Percentiles rank a stretch among this genome's conserved stretches.
phyloP scores from a whole-genome alignment of 768 basidiomycete genomes.

The Porpolomopsis calyptriformis region DNA sequence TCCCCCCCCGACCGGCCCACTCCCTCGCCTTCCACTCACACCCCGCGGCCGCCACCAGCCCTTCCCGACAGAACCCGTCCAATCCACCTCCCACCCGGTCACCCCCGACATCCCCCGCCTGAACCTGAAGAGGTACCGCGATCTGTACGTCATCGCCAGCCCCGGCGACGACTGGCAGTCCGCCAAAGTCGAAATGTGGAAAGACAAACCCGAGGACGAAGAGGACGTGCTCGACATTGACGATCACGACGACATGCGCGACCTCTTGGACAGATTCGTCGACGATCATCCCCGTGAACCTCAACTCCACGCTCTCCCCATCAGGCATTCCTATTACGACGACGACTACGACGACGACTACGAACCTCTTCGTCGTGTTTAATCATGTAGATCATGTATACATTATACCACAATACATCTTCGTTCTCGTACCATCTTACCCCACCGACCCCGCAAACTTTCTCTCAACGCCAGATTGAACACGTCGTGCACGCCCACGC shows the following conservation, averaged over 20 bases:
- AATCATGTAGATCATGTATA: not conserved
- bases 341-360: no score
- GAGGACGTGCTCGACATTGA: not conserved
- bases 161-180: not conserved
- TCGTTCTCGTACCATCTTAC: conserved; percentile 56
- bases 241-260: not conserved
- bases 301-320: not conserved
- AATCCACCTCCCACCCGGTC: not conserved
- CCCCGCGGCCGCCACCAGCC: not conserved
- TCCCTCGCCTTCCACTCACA: not conserved
- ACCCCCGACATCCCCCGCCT: no score
- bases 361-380: not conserved
- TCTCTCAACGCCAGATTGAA: conserved; percentile 84
- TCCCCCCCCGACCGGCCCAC: not conserved
- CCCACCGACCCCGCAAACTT: conserved; percentile 74
- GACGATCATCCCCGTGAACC: not conserved
- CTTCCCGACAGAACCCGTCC: not conserved
- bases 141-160: not conserved
- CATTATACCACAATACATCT: conserved; percentile 55
- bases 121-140: not conserved
- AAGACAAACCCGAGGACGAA: not conserved
- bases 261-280: not conserved
- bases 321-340: not conserved
- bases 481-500: conserved; percentile 81
- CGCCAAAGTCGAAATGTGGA: not conserved